phyloP scores from a whole-genome alignment of 345 rosid species.

The Eucalyptus tenuipes region DNA sequence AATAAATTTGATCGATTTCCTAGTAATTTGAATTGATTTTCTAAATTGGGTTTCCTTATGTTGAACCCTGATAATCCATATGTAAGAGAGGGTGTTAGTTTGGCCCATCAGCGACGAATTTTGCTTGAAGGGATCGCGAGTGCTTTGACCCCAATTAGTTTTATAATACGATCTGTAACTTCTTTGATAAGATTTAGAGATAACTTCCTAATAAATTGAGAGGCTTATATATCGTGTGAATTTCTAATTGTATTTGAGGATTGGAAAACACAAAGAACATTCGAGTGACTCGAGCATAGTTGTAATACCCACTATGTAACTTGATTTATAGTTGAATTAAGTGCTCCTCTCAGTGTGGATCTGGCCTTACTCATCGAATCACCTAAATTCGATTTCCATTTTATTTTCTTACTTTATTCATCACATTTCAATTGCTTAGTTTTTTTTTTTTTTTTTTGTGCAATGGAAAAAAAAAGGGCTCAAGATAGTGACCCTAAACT shows the following conservation, averaged over 20 bases:
- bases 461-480: background rate
- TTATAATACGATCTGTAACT: background rate
- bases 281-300: accelerated
- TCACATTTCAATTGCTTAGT: background rate
- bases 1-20: background rate
- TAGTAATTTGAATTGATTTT: background rate
- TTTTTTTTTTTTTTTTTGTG: background rate
- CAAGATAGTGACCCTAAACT: background rate
- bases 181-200: background rate
- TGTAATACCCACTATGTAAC: background rate
- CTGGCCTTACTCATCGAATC: background rate
- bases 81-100: background rate
- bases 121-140: background rate
- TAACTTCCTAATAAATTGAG: background rate
- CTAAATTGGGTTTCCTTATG: background rate
- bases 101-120: background rate
- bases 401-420: background rate
- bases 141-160: background rate
- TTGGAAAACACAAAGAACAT: background rate
- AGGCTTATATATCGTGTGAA: background rate
- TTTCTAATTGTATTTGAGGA: background rate
- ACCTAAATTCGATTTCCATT: accelerated
- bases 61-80: background rate
- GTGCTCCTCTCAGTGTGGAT: background rate
- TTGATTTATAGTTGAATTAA: background rate